Evolutionary conservation across 176 grass and related monocot species (phyloP), one percentile per base, ranked within the genome.

Genomic region (Aegilops bicornis): DNA sequence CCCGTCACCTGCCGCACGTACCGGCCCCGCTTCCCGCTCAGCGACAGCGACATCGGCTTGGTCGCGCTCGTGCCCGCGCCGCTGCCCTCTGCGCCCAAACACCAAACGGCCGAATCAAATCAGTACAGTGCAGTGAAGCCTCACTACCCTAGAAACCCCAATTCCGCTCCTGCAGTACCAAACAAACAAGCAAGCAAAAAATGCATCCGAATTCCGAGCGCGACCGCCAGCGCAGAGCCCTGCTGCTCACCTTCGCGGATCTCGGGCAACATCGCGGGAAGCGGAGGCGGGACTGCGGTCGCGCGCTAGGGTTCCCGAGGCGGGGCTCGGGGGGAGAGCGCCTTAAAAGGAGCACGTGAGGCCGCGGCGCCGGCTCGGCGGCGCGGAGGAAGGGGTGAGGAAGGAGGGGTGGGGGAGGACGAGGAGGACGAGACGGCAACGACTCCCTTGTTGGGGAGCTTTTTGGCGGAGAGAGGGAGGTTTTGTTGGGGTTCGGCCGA

Each of bases 1-100:
- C 95, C 95, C 16, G 93, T 98, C 74, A 98, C 95, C 88, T 98
- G 95, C 78, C 91, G 91, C 91, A 98, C 95, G 77, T 95, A 98
- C 73, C 94, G 87, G 74, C 86, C 89, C 73, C 82, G 94, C 89
- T 89, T 91, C 82, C 87, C 88, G 66, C 88, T 92, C 77, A 90
- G 83, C 22, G 95, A 95, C 43, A 74, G 74, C 35, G 95, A 82
- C 76, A 98, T 83, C 82, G 83, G 91, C 83, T 95, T 87, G 66
- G 36, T 10, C 7, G 40, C 73, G 73, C 73, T 76, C 73, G 68
- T 12, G 71, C 69, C 78, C 24, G 77, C 2, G 52, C 58, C 37
- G 62, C 76, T 33, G 30, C 27, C 50, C 88, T 84, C 84, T 89
- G 88, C 82, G 30, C 33, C 8, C 50, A 82, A 10, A 62, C 23